A percentile compares a stretch with the other conserved stretches of the same genome.
Conservation (phyloP, 1,139 yeast genomes). For the Ashbya aceris region DNA sequence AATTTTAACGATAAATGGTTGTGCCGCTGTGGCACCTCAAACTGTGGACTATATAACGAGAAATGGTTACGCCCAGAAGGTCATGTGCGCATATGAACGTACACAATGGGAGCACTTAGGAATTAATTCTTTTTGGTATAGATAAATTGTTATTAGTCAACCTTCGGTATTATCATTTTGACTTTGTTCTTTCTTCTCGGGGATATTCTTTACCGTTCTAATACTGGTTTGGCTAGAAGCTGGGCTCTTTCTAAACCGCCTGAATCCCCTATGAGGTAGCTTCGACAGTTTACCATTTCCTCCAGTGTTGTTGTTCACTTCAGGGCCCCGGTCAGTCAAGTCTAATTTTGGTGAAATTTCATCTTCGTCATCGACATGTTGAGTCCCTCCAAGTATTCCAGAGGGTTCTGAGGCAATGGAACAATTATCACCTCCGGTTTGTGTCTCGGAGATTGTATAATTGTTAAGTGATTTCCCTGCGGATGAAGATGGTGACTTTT, state of each 20-base stretch:
- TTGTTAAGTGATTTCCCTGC: background rate
- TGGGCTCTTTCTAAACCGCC: background rate
- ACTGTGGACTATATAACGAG: conserved; percentile 21
- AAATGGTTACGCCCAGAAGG: conserved; percentile 14
- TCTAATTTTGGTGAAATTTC: background rate
- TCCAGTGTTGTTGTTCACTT: background rate
- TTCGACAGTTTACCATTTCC: background rate
- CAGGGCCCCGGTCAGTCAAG: background rate
- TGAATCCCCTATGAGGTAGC: background rate
- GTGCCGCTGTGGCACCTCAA: conserved; percentile 22
- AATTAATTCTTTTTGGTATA: conserved; percentile 18
- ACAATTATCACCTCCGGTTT: background rate
- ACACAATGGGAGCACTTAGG: conserved; percentile 26
- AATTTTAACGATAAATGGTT: conserved; percentile 21
- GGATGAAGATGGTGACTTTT: conserved; percentile 1
- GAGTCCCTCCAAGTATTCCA: background rate
- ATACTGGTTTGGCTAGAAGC: no score
- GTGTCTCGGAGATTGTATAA: background rate
- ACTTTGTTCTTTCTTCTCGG: background rate
- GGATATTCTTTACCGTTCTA: no score
- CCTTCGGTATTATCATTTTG: background rate
- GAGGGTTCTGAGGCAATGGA: background rate
- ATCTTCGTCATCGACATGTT: background rate
- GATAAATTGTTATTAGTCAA: background rate
- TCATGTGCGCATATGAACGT: conserved; percentile 24